Base-by-base conservation (phyloP, 1,284 basidiomycete species). In the Stereum hirsutum region DNA sequence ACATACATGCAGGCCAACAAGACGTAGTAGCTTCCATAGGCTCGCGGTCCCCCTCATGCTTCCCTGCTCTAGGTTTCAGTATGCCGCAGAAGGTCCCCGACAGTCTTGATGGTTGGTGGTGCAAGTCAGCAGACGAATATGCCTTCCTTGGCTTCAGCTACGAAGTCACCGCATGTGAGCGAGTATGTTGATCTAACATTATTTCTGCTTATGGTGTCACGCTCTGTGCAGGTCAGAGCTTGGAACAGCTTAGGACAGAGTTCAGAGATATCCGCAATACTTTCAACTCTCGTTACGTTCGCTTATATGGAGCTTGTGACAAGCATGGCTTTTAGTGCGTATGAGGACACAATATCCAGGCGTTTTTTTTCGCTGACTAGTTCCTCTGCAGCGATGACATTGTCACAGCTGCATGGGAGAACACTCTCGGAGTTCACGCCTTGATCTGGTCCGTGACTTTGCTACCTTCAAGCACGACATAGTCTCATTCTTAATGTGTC, bases 71-170 rank as follows among this genome's bases (percentile, higher is more conserved):
- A 31, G 68, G 67, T 1, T 86, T 84, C 53, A 55, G 54, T 12
- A 80, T 74, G 72, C 82, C 82, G 2, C 54, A 58, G 0, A 45
- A 52, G 3, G 54, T 71, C 6, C 80, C 80, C 0, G 48, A 54
- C 24, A 63, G 66, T 40, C 66, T 67, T 47, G 52, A 48, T 0
- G 39, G 51, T 17, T 86, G 82, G 82, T 86, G 82, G 83, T 86
- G 82, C 54, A 57, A 70, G 44, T 56, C 61, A 33, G 60, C 61
- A 44, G 73, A 70, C 1, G 82, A 86, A 54, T 85, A 83, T 48
- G 83, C 72, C 0, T 86, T 85, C 56, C 60, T 86, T 31, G 83
- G 81, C 1, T 80, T 86, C 59, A 81, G 79, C 53, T 85, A 86
- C 49, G 78, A 81, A 54, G 66, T 85, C 20, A 75, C 76, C 7